Percentiles rank a stretch among this genome's conserved stretches.
Evolutionary conservation across 2,329 filamentous ascomycete species (phyloP).

Genomic region (Ophiosphaerella herpotricha): DNA sequence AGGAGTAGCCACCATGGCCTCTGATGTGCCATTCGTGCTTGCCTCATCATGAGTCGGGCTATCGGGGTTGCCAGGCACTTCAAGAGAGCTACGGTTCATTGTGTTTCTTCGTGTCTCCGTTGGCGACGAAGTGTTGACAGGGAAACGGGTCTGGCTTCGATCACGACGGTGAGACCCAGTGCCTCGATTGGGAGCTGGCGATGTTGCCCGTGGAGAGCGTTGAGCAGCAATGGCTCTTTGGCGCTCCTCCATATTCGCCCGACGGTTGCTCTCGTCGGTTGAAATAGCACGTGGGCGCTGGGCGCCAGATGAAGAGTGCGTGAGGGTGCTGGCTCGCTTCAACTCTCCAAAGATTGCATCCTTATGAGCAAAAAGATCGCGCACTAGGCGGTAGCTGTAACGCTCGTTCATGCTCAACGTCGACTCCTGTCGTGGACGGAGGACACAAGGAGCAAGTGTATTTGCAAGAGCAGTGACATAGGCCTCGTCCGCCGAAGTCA

Average conservation of each 20-base stretch:
- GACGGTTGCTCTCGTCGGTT: constrained; percentile 93
- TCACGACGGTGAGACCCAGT: constrained; percentile 65
- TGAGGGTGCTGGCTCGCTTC: constrained; percentile 81
- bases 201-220: constrained; percentile 69
- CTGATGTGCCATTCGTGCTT: constrained; percentile 48
- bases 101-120: constrained; percentile 58
- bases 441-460: constrained; percentile 78
- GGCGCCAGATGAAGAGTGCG: constrained; percentile 60
- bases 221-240: constrained; percentile 74
- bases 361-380: constrained; percentile 92
- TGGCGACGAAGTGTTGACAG: constrained; percentile 65
- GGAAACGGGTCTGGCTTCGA: constrained; percentile 81
- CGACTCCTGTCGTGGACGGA: constrained; percentile 84
- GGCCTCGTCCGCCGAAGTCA: constrained; percentile 91
- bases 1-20: constrained; percentile 10
- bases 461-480: constrained; percentile 78
- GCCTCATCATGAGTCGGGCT: constrained; percentile 43
- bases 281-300: constrained; percentile 83
- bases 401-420: constrained; percentile 95
- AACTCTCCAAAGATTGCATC: constrained; percentile 93
- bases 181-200: constrained; percentile 64
- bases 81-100: constrained; percentile 70
- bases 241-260: constrained; percentile 91
- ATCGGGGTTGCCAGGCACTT: constrained; percentile 71
- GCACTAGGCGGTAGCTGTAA: constrained; percentile 85